These are phyloP conservation scores for Sporothrix protearum DNA, from an alignment of 2,329 filamentous ascomycete species.

Conservation along the genomic window DNA sequence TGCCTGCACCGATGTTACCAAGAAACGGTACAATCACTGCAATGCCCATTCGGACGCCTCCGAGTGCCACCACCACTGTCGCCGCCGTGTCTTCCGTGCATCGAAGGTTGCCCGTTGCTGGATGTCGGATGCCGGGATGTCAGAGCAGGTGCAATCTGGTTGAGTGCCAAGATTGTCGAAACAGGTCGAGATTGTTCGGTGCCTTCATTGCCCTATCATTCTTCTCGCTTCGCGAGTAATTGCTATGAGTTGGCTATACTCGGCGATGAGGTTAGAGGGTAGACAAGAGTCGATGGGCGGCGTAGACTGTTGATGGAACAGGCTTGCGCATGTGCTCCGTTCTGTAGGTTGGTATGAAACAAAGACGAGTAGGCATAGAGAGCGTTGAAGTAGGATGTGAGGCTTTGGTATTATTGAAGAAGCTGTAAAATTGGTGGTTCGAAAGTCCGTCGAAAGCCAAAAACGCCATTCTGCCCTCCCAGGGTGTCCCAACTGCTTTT, in stretches of 20 bases:
- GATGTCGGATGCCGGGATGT: background rate
- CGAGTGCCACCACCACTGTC: background rate
- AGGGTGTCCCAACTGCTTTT: background rate
- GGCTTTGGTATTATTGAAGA: slow-evolving; percentile 7
- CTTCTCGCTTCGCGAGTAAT: background rate
- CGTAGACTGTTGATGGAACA: background rate
- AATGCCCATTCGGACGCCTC: slow-evolving; percentile 6
- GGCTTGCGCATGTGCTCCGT: background rate
- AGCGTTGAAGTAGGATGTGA: background rate
- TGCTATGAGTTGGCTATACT: background rate
- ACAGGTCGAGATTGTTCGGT: too few relatives aligned
- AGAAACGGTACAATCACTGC: background rate
- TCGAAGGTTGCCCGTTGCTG: background rate
- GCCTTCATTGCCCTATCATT: background rate
- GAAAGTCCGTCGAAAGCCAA: background rate
- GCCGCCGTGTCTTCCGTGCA: background rate
- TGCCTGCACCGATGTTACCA: background rate
- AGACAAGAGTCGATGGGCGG: background rate
- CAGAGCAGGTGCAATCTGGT: too few relatives aligned
- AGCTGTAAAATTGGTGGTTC: background rate
- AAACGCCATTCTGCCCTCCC: background rate
- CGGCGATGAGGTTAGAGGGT: background rate
- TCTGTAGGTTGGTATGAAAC: background rate
- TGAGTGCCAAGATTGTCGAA: too few relatives aligned
- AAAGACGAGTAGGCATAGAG: background rate